Percentiles rank a stretch among this genome's conserved stretches.
Conservation (phyloP, 78 protist species). For the Neovahlkampfia damariscottae region DNA sequence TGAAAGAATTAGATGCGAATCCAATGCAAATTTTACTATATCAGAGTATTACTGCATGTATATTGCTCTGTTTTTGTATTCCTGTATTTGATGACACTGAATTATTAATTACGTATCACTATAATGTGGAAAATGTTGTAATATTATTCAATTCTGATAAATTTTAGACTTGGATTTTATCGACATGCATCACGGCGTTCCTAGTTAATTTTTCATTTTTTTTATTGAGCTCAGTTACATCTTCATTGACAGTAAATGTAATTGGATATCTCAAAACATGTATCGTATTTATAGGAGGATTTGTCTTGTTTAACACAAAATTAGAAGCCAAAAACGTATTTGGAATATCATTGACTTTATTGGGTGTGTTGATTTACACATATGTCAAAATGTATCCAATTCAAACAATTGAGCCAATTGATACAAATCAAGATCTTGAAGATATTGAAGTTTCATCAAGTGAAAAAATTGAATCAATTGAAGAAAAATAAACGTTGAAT, state of each 20-base stretch:
- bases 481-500: too few species aligned
- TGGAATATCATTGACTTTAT: background rate
- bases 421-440: too few species aligned
- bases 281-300: slow-evolving; percentile 26
- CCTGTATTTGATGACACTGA: slow-evolving; percentile 19
- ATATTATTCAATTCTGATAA: background rate
- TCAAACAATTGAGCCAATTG: too few species aligned
- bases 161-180: background rate
- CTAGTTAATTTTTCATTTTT: slow-evolving; percentile 30
- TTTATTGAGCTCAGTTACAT: slow-evolving; percentile 35
- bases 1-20: slow-evolving; percentile 12
- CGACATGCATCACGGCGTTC: slow-evolving; percentile 23
- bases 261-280: slow-evolving; percentile 33
- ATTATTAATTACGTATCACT: background rate
- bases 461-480: too few species aligned
- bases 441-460: too few species aligned
- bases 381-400: too few species aligned
- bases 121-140: too few species aligned
- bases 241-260: slow-evolving; percentile 29
- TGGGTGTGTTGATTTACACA: background rate
- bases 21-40: slow-evolving; percentile 22
- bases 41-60: slow-evolving; percentile 7
- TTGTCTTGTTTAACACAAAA: slow-evolving; percentile 5
- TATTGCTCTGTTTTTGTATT: background rate
- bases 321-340: background rate